Evolutionary conservation across 208 protist genomes (phyloP).

Genomic region (Crithidia bombi): DNA sequence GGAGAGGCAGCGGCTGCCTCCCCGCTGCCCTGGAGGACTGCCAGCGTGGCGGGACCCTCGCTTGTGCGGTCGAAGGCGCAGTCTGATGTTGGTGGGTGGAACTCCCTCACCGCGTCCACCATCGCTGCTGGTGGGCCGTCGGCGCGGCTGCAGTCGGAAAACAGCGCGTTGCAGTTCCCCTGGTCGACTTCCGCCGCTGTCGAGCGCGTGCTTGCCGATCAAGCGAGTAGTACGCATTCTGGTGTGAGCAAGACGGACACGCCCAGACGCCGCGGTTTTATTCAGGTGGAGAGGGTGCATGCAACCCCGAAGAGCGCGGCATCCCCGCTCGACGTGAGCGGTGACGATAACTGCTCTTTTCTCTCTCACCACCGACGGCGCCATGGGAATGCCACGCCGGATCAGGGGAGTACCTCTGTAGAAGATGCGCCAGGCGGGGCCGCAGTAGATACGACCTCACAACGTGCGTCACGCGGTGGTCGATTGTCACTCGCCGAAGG

Average conservation of each 20-base stretch:
- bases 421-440: neutral
- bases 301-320: neutral
- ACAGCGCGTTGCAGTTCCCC: neutral
- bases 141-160: neutral
- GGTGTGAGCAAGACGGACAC: neutral
- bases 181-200: no score
- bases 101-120: neutral
- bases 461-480: neutral
- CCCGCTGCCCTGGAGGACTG: neutral
- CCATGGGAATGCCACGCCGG: neutral
- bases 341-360: neutral
- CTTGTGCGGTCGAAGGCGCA: neutral
- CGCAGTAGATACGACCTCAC: neutral
- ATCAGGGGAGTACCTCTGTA: neutral
- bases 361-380: neutral
- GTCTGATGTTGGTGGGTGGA: no score
- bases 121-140: neutral
- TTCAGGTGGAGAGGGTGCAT: neutral
- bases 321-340: neutral
- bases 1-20: neutral
- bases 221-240: no score
- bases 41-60: neutral
- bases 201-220: no score
- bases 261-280: neutral
- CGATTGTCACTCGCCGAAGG: slow-evolving; percentile 12